Evolutionary conservation across 2,329 filamentous ascomycete genomes (phyloP).

Genomic region (Bimuria novae-zelandiae): DNA sequence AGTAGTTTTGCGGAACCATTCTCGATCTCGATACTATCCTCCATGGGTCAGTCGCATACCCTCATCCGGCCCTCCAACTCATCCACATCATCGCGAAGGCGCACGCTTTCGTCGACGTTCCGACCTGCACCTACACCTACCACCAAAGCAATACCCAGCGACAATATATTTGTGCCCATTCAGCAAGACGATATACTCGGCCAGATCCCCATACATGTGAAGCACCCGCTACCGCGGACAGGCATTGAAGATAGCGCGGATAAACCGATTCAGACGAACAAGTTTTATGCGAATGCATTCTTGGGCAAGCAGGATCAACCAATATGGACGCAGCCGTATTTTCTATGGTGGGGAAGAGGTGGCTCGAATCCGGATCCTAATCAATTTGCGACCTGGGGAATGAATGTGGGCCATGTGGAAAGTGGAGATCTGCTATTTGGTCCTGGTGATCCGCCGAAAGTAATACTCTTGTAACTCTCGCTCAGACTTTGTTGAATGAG

Average conservation of each 20-base stretch:
- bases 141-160: conserved; percentile 19
- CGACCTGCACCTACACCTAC: not conserved
- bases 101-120: not conserved
- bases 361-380: conserved; percentile 58
- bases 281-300: conserved; percentile 73
- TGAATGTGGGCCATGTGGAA: conserved; percentile 76
- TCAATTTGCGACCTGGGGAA: conserved; percentile 67
- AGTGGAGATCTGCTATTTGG: conserved; percentile 70
- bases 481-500: not conserved
- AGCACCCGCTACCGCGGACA: conserved; percentile 48
- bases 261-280: conserved; percentile 70
- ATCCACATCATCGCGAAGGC: not conserved
- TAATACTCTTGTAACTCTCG: conserved; percentile 6
- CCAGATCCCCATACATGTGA: conserved; percentile 44
- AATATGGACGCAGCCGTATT: conserved; percentile 71
- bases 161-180: conserved; percentile 50
- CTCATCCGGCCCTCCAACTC: not conserved
- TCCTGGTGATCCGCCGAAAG: conserved; percentile 40
- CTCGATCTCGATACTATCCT: not conserved
- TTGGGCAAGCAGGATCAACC: conserved; percentile 71
- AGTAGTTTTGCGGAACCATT: not conserved
- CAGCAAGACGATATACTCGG: conserved; percentile 47
- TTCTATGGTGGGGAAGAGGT: conserved; percentile 50
- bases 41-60: not conserved
- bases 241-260: conserved; percentile 47